Evolutionary conservation across 768 basidiomycete genomes (phyloP).

Genomic region (Lactarius quietus): DNA sequence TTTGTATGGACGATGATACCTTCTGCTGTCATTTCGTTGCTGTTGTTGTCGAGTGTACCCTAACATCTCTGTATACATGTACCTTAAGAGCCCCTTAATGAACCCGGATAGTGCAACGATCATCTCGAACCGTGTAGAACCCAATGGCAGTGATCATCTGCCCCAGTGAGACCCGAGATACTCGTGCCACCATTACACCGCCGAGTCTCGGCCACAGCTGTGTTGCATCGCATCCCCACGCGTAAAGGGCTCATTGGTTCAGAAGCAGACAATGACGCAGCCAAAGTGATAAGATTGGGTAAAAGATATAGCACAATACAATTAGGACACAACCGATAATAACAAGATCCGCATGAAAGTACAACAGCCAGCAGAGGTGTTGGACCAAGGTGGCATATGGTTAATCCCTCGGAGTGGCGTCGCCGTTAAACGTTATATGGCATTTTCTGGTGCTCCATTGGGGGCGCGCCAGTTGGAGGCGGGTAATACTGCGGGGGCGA

Average conservation of each 20-base stretch:
- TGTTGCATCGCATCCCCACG: background rate
- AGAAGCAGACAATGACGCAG: background rate
- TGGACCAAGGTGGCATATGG: background rate
- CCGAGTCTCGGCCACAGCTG: background rate
- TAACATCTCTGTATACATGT: background rate
- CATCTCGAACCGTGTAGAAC: background rate
- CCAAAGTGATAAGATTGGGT: background rate
- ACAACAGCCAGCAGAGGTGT: background rate
- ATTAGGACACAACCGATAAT: background rate
- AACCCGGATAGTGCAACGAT: background rate
- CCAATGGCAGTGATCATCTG: background rate
- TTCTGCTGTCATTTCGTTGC: background rate
- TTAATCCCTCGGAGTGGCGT: background rate
- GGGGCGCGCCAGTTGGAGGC: conserved; percentile 8
- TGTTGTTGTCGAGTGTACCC: background rate
- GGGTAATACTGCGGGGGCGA: conserved; percentile 12
- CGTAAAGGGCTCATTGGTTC: background rate
- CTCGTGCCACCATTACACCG: background rate
- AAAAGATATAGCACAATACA: background rate
- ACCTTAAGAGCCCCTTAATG: background rate
- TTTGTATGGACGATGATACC: background rate
- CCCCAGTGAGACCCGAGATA: background rate
- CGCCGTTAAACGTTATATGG: background rate
- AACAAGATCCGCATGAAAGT: background rate
- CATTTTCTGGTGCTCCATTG: background rate